Percentiles rank a stretch among this genome's conserved stretches.
Conservation (phyloP, 306 rosid genomes). For the Fagus sylvatica region DNA sequence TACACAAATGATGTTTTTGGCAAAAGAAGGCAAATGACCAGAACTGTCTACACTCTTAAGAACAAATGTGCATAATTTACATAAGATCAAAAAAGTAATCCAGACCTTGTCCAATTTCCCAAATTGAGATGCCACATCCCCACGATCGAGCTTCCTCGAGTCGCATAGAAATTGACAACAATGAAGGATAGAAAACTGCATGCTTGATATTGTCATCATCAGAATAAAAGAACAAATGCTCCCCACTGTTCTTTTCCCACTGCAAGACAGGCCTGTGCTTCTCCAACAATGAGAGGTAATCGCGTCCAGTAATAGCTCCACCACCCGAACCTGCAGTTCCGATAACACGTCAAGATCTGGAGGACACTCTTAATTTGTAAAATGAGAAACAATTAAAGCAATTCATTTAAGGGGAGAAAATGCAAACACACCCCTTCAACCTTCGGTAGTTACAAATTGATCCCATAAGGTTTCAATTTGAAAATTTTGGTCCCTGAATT, state of each 20-base stretch:
- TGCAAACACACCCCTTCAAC: too few species aligned
- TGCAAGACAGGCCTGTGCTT: constrained; percentile 69
- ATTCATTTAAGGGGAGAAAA: neutral
- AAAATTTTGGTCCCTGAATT: too few species aligned
- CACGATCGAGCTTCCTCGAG: constrained; percentile 82
- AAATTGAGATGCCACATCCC: constrained; percentile 89
- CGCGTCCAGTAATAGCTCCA: constrained; percentile 78
- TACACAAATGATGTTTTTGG: neutral
- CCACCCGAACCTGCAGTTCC: constrained; percentile 55
- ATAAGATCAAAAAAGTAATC: constrained; percentile 86
- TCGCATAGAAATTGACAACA: constrained; percentile 72
- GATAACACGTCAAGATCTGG: constrained; percentile 1
- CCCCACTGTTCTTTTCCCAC: constrained; percentile 86
- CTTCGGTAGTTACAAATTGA: too few species aligned
- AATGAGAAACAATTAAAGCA: neutral
- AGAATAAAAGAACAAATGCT: constrained; percentile 68
- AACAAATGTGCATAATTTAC: constrained; percentile 17
- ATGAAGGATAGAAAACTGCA: constrained; percentile 84
- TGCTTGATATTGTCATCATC: constrained; percentile 56
- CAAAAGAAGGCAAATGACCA: neutral
- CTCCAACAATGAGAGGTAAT: constrained; percentile 73
- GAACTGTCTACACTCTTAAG: neutral
- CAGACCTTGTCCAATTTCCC: constrained; percentile 99
- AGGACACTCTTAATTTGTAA: neutral
- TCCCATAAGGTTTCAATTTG: too few species aligned